Base-by-base conservation (phyloP, 2,329 filamentous ascomycete genomes). In the Cryphonectria parasitica region DNA sequence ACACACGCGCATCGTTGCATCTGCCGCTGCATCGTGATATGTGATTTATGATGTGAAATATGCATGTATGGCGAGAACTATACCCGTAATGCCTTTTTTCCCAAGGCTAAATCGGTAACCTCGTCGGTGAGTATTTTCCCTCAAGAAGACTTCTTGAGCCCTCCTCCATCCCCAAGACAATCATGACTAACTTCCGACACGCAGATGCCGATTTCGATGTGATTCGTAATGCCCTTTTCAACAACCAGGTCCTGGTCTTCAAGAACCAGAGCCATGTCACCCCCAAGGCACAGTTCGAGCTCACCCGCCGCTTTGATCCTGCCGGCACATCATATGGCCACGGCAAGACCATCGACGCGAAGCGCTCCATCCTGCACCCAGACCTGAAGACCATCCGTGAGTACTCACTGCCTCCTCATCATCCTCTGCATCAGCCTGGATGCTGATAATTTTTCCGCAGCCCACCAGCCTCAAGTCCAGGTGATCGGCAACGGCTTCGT, bases 401-500 rank as follows among this genome's bases (percentile, higher is more conserved):
- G 65, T 61, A 7, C 25, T n/a, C 11, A 2, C 22, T 11, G 25
- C 36, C 39, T 36, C 6, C 22, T 7, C 2, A 25, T 28, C 43
- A 11, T 17, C 61, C 7, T 19, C 17, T 49, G 25, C 22, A 39
- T 7, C 36, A 17, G 31, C 61, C 17, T 63, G 13, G 22, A 17
- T 39, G 25, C 41, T 45, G 58, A 58, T 52, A 28, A 63, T 39
- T 31, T 11, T 11, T 63, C 5, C 17, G 13, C 45, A 68, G 66
- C 92, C 0, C 90, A 93, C 75, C 92, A 95, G 78, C 91, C 92
- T 0, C 91, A 95, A 73, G 90, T 93, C 1, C 92, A 95, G 76
- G 89, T 94, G 68, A 94, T 95, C 72, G 92, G 92, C 56, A 93
- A 95, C 76, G 92, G 92, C 6, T 86, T 87, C 63, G 86, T 95